phyloP scores from a whole-genome alignment of 495 filamentous ascomycete species.

The Filosporella fistucella region DNA sequence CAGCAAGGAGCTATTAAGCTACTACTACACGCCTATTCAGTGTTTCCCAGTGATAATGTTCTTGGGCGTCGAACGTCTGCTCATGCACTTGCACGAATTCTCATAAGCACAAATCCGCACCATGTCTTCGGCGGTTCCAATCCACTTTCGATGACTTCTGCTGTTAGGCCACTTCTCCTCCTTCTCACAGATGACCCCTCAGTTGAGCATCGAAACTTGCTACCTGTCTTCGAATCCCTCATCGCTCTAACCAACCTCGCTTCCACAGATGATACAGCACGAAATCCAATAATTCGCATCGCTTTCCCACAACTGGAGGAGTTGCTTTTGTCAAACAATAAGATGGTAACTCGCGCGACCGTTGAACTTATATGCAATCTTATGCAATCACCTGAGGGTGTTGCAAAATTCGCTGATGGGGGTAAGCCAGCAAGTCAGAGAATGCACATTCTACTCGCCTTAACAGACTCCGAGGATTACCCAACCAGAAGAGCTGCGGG shows the following conservation, averaged over 20 bases:
- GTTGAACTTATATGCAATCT: conserved; percentile 92
- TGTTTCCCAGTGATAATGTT: conserved; percentile 47
- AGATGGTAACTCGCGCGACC: conserved; percentile 74
- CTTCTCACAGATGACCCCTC: conserved; percentile 62
- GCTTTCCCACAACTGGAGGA: conserved; percentile 76
- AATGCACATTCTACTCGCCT: conserved; percentile 76
- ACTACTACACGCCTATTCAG: conserved; percentile 61
- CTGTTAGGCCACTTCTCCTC: conserved; percentile 71
- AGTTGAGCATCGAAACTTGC: conserved; percentile 57
- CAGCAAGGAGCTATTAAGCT: conserved; percentile 91
- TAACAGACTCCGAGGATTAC: conserved; percentile 79
- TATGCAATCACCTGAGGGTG: conserved; percentile 68
- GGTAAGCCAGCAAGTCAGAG: conserved; percentile 62
- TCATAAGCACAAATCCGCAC: conserved; percentile 82
- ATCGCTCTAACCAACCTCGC: conserved; percentile 93
- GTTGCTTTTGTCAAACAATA: conserved; percentile 70
- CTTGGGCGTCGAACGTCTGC: conserved; percentile 59
- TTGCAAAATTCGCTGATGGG: conserved; percentile 71
- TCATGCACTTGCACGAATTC: conserved; percentile 85
- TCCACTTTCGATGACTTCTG: conserved; percentile 64
- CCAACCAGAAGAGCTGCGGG: conserved; percentile 80
- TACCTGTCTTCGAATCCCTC: conserved; percentile 84
- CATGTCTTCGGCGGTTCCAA: conserved; percentile 79
- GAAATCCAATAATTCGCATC: conserved; percentile 64
- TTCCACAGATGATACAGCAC: conserved; percentile 62